A percentile compares a stretch with the other conserved stretches of the same genome.
Evolutionary conservation across 116 monocot species (phyloP).

Genomic region (Iris pallida): DNA sequence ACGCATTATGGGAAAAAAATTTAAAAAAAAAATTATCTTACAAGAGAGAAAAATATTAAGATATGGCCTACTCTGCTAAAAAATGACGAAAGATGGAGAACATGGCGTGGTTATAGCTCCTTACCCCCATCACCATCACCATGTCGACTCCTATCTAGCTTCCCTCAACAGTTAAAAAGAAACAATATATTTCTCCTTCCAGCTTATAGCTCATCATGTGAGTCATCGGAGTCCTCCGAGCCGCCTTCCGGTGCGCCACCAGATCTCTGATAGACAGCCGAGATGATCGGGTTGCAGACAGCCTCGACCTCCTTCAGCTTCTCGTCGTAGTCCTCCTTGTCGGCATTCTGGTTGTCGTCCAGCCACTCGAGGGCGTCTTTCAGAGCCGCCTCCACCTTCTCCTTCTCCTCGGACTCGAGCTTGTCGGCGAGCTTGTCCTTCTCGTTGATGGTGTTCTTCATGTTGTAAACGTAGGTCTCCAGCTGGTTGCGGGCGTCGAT

Average conservation of each 20-base stretch:
- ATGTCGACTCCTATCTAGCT: too few species aligned
- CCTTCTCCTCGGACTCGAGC: constrained; percentile 66
- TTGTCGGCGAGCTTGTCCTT: constrained; percentile 77
- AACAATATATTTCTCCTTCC: too few species aligned
- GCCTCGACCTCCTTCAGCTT: constrained; percentile 70
- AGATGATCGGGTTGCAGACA: constrained; percentile 56
- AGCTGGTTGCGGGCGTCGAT: constrained; percentile 63
- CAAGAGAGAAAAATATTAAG: too few species aligned
- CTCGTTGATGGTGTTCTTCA: constrained; percentile 67
- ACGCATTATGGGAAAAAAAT: too few species aligned
- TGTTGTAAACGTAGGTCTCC: constrained; percentile 70
- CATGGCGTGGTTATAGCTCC: too few species aligned
- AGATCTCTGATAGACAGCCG: constrained; percentile 48
- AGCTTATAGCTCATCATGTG: constrained; percentile 40
- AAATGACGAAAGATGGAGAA: too few species aligned
- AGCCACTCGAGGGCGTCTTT: constrained; percentile 65
- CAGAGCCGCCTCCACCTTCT: constrained; percentile 44
- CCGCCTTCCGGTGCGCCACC: constrained; percentile 35
- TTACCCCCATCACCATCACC: too few species aligned
- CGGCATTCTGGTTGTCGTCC: constrained; percentile 47
- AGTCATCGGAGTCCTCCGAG: constrained; percentile 19
- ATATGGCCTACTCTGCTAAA: too few species aligned
- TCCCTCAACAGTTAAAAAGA: too few species aligned
- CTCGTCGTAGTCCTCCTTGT: constrained; percentile 69
- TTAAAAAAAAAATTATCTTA: too few species aligned